Base-by-base conservation (phyloP, 73 alveolate genomes). In the Paramecium bursaria region DNA sequence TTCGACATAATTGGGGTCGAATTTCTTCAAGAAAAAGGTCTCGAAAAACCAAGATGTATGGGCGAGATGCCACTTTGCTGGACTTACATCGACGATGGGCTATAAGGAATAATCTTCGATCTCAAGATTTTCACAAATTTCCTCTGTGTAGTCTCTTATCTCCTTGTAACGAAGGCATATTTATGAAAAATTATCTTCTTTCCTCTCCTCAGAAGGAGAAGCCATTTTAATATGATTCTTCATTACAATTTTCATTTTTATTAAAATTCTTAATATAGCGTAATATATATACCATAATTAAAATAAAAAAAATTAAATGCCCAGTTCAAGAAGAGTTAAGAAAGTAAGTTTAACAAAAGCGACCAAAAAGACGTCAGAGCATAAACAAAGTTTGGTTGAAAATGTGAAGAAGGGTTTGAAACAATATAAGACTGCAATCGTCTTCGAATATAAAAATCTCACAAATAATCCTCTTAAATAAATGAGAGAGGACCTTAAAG, bases 401-500 rank as follows among this genome's bases (percentile, higher is more conserved):
- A 67, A 67, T 19, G 60, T 67, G 4, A 67, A 67, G 44, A 21
- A 67, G 44, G 29, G 47, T 15, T 27, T 67, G 14, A 67, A 67
- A 67, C 33, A 31, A 17, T 42, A 67, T 35, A 15, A 67, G 22
- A 33, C 60, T 19, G 82, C 82, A 67, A 67, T 67, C 0, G 48
- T 67, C 6, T 67, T 67, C 15, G 14, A 31, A 31, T 67, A 67
- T 26, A 42, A 67, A 42, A 67, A 67, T 67, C 39, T 67, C 7
- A 30, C 82, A 53, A 67, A 53, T 6, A 67, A 67, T 42, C 82
- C 82, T 7, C 27, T 67, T 21, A 67, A 67, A 67, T 53, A 67
- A 47, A 67, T 67, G 7, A 7, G 44, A 19, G n/a, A 67, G 44
- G 82, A 53, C 17, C 44, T 53, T 53, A 42, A 31, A 47, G 53